Evolutionary conservation across 176 grass and related monocot species (phyloP).

Genomic region (Alloteropsis semialata): DNA sequence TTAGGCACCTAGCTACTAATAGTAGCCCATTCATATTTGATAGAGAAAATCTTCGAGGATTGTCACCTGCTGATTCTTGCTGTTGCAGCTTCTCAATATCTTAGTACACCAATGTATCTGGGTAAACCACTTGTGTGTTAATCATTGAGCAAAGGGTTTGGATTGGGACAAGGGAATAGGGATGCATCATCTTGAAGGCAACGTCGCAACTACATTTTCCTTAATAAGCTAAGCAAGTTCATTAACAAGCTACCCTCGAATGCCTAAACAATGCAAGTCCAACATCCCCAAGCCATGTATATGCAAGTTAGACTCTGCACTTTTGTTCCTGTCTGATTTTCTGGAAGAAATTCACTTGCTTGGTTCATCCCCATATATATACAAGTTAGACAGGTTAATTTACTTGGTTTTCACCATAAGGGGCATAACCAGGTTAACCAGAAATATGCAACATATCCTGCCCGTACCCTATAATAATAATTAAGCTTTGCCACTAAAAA

Average conservation of each 20-base stretch:
- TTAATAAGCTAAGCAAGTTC: neutral
- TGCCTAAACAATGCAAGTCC: constrained; percentile 1
- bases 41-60: neutral
- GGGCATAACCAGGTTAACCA: neutral
- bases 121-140: neutral
- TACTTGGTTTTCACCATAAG: neutral
- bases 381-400: neutral
- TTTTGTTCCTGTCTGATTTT: neutral
- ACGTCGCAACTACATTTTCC: neutral
- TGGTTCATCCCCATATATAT: neutral
- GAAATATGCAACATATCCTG: too few relatives aligned
- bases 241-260: neutral
- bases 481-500: neutral
- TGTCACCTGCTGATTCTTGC: neutral
- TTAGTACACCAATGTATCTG: neutral
- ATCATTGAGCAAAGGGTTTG: neutral
- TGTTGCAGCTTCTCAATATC: neutral
- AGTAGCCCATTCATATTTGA: neutral
- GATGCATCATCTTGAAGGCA: constrained; percentile 15
- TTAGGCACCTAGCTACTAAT: neutral
- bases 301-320: neutral
- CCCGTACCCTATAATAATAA: too few relatives aligned
- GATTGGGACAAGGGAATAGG: neutral
- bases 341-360: neutral
- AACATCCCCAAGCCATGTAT: too few relatives aligned